Percentiles rank a stretch among this genome's conserved stretches.
phyloP scores from a whole-genome alignment of 2,329 filamentous ascomycete genomes.

The Dactylonectria macrodidyma region DNA sequence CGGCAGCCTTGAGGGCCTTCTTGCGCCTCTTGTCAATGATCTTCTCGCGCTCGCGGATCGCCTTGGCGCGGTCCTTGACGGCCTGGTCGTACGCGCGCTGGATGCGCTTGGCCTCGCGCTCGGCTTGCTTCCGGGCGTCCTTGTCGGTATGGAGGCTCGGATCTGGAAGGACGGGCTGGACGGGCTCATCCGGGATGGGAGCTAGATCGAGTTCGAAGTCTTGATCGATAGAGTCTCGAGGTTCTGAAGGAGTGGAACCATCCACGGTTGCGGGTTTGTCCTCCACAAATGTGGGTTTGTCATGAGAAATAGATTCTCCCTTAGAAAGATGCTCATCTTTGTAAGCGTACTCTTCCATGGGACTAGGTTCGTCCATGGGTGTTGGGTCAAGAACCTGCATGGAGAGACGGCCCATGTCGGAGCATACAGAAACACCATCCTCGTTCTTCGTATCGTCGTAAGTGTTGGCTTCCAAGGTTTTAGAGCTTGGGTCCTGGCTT shows the following conservation, averaged over 20 bases:
- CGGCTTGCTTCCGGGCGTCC: slow-evolving; percentile 75
- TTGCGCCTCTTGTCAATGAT: slow-evolving; percentile 68
- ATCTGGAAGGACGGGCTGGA: slow-evolving; percentile 64
- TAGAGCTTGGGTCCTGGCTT: not conserved
- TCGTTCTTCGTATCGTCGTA: not conserved
- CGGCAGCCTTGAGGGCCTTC: slow-evolving; percentile 57
- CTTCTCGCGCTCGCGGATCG: slow-evolving; percentile 74
- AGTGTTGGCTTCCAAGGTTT: slow-evolving; percentile 12
- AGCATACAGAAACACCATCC: slow-evolving; percentile 24
- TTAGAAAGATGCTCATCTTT: not conserved
- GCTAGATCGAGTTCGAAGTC: slow-evolving; percentile 35
- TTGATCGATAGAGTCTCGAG: slow-evolving; percentile 13
- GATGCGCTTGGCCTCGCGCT: slow-evolving; percentile 75
- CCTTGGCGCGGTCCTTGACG: slow-evolving; percentile 76
- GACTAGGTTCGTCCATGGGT: slow-evolving; percentile 51
- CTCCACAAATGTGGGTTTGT: not conserved
- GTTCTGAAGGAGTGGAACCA: not conserved
- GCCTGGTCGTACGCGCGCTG: slow-evolving; percentile 77
- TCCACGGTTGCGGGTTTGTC: not conserved
- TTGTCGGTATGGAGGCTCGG: slow-evolving; percentile 73
- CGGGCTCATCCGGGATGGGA: slow-evolving; percentile 65
- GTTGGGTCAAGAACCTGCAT: slow-evolving; percentile 58
- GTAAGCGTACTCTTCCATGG: slow-evolving; percentile 5
- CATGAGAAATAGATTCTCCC: not conserved
- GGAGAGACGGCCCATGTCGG: slow-evolving; percentile 41